phyloP scores from a whole-genome alignment of 306 rosid species.

The Astragalus membranaceus region DNA sequence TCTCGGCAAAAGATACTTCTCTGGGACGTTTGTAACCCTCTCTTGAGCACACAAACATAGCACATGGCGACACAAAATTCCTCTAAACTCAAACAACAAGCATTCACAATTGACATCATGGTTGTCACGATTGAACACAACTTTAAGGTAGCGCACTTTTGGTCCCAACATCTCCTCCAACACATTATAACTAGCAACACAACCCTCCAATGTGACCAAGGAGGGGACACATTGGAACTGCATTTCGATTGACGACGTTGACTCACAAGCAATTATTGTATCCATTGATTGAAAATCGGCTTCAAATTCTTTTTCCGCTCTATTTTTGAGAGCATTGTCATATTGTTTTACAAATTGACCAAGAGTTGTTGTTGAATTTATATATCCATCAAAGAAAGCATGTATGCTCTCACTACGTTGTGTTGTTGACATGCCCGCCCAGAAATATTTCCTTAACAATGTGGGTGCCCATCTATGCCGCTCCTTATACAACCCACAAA shows the following conservation, averaged over 20 bases:
- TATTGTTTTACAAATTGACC: not conserved
- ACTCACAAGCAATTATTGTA: not conserved
- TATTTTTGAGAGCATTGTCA: not conserved
- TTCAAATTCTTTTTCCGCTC: not conserved
- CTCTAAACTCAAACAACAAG: no score
- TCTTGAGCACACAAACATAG: no score
- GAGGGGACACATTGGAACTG: not conserved
- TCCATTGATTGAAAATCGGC: no score
- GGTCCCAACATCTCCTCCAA: not conserved
- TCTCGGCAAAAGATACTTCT: no score
- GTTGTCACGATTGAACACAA: no score
- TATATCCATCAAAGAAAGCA: not conserved
- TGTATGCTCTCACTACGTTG: not conserved
- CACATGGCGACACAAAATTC: no score
- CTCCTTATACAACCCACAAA: not conserved
- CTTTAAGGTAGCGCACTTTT: not conserved
- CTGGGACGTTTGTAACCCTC: no score
- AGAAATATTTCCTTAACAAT: not conserved
- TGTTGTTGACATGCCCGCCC: no score
- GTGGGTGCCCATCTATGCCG: not conserved
- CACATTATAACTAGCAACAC: not conserved
- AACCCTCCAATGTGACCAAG: not conserved
- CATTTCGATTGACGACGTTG: not conserved
- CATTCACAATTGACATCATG: no score
- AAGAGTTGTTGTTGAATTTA: not conserved